Conservation (phyloP, 257 asterid species). For the Forsythia viridissima region DNA sequence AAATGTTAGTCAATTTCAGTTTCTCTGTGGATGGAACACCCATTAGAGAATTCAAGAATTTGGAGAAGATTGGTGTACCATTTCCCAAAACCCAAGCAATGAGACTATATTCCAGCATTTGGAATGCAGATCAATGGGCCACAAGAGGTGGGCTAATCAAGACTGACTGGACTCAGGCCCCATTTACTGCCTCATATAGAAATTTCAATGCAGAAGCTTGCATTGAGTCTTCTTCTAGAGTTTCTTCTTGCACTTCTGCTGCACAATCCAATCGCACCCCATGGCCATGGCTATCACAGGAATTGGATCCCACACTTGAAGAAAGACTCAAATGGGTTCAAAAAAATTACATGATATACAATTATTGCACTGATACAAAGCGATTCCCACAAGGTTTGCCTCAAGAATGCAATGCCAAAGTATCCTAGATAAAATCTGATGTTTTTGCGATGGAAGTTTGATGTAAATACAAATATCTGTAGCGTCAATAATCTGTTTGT, state of each 20-base stretch:
- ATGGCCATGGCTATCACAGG: constrained; percentile 19
- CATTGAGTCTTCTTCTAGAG: neutral
- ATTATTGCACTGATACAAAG: constrained; percentile 52
- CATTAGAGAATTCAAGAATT: constrained; percentile 57
- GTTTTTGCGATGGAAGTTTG: neutral
- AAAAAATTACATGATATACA: constrained; percentile 52
- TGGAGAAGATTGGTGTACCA: constrained; percentile 42
- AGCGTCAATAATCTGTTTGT: too few relatives aligned
- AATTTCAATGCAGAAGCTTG: constrained; percentile 35
- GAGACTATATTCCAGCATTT: constrained; percentile 51
- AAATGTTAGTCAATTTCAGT: constrained; percentile 1
- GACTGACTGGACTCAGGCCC: constrained; percentile 63
- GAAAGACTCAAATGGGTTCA: constrained; percentile 55
- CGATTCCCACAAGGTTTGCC: constrained; percentile 59
- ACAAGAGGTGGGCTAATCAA: constrained; percentile 66
- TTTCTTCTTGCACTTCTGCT: constrained; percentile 4
- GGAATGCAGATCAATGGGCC: constrained; percentile 76
- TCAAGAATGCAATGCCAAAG: constrained; percentile 31
- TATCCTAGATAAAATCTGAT: neutral
- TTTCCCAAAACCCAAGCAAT: constrained; percentile 54
- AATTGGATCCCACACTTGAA: constrained; percentile 30
- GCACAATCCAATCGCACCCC: constrained; percentile 11
- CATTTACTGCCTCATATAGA: constrained; percentile 52
- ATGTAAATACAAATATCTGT: neutral
- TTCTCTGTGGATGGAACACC: constrained; percentile 33